phyloP scores from a whole-genome alignment of 108 stramenopile species.

The Discostella pseudostelligera region DNA sequence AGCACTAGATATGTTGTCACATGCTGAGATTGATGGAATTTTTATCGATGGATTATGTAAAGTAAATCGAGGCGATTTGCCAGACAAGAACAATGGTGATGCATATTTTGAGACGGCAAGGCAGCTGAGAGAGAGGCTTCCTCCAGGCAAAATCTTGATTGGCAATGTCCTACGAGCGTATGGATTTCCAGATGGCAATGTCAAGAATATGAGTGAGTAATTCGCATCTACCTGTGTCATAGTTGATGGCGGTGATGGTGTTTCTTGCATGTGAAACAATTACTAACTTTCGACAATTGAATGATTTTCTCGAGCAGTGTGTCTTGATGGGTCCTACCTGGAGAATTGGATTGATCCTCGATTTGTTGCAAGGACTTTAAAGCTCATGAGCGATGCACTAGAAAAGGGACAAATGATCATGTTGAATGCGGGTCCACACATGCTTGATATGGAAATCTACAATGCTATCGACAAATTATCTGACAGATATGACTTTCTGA shows the following conservation, averaged over 20 bases:
- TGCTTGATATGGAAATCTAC: constrained; percentile 3
- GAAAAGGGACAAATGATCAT: constrained; percentile 23
- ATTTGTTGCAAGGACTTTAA: constrained; percentile 14
- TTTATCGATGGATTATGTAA: constrained; percentile 42
- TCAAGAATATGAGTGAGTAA: neutral
- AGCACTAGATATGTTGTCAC: constrained; percentile 29
- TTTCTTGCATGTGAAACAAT: too few species aligned
- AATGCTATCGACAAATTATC: constrained; percentile 11
- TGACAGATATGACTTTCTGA: constrained; percentile 25
- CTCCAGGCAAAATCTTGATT: constrained; percentile 33
- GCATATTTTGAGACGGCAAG: constrained; percentile 34
- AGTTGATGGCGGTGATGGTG: too few species aligned
- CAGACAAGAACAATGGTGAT: constrained; percentile 6
- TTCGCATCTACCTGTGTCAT: too few species aligned
- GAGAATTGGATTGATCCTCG: constrained; percentile 26
- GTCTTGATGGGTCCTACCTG: constrained; percentile 42
- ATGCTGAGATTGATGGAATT: constrained; percentile 39
- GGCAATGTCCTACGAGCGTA: constrained; percentile 33
- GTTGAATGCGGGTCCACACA: constrained; percentile 19
- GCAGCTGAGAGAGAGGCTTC: constrained; percentile 29
- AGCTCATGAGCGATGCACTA: constrained; percentile 27
- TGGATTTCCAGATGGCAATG: neutral
- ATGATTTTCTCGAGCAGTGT: constrained; percentile 8
- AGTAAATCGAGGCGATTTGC: neutral
- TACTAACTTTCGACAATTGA: too few species aligned